Conservation (phyloP, 768 basidiomycete genomes). For the Mycena vitilis region DNA sequence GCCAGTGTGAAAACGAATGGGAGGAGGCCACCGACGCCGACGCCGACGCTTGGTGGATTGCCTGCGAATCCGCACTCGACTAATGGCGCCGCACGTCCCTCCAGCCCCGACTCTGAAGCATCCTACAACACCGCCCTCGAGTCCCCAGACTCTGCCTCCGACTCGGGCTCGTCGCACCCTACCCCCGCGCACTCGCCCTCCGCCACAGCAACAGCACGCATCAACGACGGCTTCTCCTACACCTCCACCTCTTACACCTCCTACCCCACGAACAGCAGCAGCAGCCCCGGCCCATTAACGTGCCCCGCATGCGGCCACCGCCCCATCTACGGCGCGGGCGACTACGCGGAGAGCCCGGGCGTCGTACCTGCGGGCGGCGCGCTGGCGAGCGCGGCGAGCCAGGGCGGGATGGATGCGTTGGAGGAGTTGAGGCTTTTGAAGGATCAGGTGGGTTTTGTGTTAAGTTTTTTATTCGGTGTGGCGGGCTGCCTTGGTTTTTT, state of each 20-base stretch:
- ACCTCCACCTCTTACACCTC: constrained; percentile 1
- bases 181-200: too few species aligned
- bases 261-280: too few species aligned
- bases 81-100: too few species aligned
- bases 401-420: constrained; percentile 71
- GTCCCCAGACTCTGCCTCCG: not conserved
- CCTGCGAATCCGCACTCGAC: not conserved
- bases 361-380: constrained; percentile 67
- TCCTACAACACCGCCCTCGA: constrained; percentile 25
- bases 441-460: constrained; percentile 61
- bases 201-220: too few species aligned
- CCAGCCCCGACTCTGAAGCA: constrained; percentile 15
- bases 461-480: not conserved
- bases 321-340: constrained; percentile 7
- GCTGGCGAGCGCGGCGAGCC: constrained; percentile 64
- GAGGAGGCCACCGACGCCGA: constrained; percentile 5
- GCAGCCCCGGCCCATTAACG: constrained; percentile 20
- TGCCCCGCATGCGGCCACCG: constrained; percentile 30
- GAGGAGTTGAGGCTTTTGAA: constrained; percentile 79
- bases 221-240: not conserved
- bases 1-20: not conserved
- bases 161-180: not conserved
- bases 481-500: not conserved
- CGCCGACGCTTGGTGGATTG: not conserved
- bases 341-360: constrained; percentile 39